Percentiles rank a stretch among this genome's conserved stretches.
Conservation (phyloP, 2,329 filamentous ascomycete genomes). For the Clarireedia hainanense region DNA sequence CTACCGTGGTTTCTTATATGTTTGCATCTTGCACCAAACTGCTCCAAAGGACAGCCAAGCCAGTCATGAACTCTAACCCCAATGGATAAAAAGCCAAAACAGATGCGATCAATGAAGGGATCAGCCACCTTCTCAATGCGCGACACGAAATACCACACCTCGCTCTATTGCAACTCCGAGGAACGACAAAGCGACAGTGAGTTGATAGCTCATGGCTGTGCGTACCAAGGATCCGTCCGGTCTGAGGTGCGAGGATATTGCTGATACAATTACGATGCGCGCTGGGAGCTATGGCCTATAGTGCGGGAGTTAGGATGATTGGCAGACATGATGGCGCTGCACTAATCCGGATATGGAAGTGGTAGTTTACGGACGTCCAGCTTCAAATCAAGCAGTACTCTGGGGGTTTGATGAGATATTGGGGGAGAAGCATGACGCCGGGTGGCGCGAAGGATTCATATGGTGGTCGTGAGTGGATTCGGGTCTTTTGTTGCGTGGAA, state of each 20-base stretch:
- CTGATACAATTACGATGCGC: not conserved
- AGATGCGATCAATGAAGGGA: not conserved
- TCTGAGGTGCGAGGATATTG: not conserved
- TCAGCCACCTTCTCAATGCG: slow-evolving; percentile 1
- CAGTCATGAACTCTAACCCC: not conserved
- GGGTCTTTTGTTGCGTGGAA: not conserved
- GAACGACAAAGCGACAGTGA: not conserved
- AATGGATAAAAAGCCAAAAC: not conserved
- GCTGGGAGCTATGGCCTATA: not conserved
- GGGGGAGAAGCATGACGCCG: not conserved
- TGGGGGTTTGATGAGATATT: not conserved
- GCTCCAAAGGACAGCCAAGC: not conserved
- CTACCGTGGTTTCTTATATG: not conserved
- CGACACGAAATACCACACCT: not conserved
- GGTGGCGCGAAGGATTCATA: no score
- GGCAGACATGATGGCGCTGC: not conserved
- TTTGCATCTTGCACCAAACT: no score
- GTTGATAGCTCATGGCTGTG: no score
- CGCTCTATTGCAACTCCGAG: slow-evolving; percentile 2
- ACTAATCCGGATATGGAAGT: not conserved
- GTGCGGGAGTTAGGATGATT: slow-evolving; percentile 1
- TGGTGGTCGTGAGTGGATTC: not conserved
- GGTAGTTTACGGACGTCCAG: not conserved
- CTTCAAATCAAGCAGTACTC: not conserved
- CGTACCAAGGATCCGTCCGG: no score